Evolutionary conservation across 257 asterid genomes (phyloP), one percentile per base, ranked within the genome.

Genomic region (Apocynum venetum): DNA sequence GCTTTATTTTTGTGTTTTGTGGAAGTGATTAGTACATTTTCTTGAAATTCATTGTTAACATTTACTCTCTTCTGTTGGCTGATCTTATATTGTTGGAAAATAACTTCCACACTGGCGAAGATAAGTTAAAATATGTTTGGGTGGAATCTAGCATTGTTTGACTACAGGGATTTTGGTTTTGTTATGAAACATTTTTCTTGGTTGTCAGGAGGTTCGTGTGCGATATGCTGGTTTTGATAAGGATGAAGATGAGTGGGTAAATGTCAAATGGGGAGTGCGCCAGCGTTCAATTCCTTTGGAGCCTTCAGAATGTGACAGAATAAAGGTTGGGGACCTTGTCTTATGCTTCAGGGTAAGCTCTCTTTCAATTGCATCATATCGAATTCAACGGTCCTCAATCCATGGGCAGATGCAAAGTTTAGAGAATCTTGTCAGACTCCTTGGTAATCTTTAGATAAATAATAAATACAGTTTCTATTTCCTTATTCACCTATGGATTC

Each of bases 171-270:
- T 10, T 46, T 36, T 63, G 38, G 9, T 4, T 35, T 31, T 1
- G 1, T 44, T 49, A 57, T 25, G 15, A 46, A 25, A 40, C 36
- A 41, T 74, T 13, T 12, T 76, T 19, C 51, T 68, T 75, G 72
- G 31, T 60, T 15, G 38, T 52, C 90, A 92, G 98, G 79, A 84
- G 20, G 98, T 88, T 84, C 96, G 97, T 67, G 93, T 91, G 82
- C 89, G 98, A 81, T 96, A 86, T 87, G 85, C 91, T 72, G 97
- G 97, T 56, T 96, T 90, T 70, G 87, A 88, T 44, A 84, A 89
- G 72, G 92, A 88, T 31, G 91, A 96, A 78, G 99, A 96, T 80
- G 98, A 93, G 77, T 96, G 99, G 99, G 92, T 93, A 78, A 90
- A 82, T 79, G 85, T 91, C 20, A 81, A 76, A 74, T 82, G 76